A percentile compares a stretch with the other conserved stretches of the same genome.
Evolutionary conservation across 208 protist genomes (phyloP).

Genomic region (Endotrypanum monterogeii): DNA sequence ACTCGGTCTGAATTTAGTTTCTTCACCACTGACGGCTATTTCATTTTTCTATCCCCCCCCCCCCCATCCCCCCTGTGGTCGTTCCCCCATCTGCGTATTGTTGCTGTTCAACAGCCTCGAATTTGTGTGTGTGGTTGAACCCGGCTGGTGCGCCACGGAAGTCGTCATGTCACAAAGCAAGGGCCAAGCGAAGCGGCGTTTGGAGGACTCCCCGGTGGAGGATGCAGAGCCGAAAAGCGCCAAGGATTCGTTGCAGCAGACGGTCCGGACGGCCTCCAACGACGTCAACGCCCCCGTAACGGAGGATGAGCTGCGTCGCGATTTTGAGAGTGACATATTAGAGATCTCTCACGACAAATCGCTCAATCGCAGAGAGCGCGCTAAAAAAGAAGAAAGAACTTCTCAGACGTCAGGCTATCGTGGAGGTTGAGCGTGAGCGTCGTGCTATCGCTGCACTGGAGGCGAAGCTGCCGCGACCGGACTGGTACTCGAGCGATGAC

Average conservation of each 20-base stretch:
- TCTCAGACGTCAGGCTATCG: slow-evolving; percentile 21
- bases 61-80: no score
- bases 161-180: background rate
- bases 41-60: no score
- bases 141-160: background rate
- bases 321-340: slow-evolving; percentile 30
- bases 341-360: slow-evolving; percentile 19
- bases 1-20: no score
- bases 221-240: background rate
- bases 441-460: slow-evolving; percentile 37
- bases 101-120: background rate
- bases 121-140: background rate
- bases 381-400: slow-evolving; percentile 26
- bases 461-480: slow-evolving; percentile 41
- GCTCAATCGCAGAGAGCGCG: slow-evolving; percentile 22
- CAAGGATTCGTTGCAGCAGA: background rate
- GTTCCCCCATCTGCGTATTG: background rate
- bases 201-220: background rate
- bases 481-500: slow-evolving; percentile 58
- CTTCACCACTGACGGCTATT: no score
- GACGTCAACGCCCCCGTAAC: slow-evolving; percentile 19
- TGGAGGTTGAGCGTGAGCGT: slow-evolving; percentile 32
- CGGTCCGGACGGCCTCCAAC: background rate
- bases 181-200: background rate
- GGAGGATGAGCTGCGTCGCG: slow-evolving; percentile 27